phyloP scores from a whole-genome alignment of 495 filamentous ascomycete genomes.

The Trichoderma erinaceum region DNA sequence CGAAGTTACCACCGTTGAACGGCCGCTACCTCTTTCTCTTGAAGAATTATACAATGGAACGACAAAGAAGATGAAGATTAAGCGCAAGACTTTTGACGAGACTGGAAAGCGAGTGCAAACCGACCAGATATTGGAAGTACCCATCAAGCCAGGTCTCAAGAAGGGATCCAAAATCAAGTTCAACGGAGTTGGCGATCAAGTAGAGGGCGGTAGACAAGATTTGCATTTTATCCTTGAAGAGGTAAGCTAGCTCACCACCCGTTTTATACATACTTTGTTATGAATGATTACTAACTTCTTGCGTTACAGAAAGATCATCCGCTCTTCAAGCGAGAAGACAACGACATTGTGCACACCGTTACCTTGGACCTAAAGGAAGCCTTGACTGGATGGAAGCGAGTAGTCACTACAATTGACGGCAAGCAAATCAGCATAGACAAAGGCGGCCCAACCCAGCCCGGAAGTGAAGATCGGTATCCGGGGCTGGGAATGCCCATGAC shows the following conservation, averaged over 20 bases:
- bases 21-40: slow-evolving; percentile 69
- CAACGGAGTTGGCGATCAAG: slow-evolving; percentile 89
- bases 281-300: slow-evolving; percentile 19
- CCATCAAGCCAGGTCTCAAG: slow-evolving; percentile 90
- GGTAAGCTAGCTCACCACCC: slow-evolving; percentile 47
- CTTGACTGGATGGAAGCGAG: slow-evolving; percentile 88
- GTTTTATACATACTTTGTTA: not conserved
- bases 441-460: slow-evolving; percentile 77
- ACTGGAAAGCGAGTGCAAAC: slow-evolving; percentile 77
- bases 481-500: slow-evolving; percentile 84
- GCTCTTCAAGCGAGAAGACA: slow-evolving; percentile 74
- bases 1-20: slow-evolving; percentile 86
- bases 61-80: slow-evolving; percentile 95
- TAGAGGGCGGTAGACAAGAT: slow-evolving; percentile 95
- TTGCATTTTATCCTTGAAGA: slow-evolving; percentile 89
- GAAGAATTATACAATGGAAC: slow-evolving; percentile 82
- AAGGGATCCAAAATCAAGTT: slow-evolving; percentile 97
- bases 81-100: slow-evolving; percentile 87
- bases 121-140: slow-evolving; percentile 86
- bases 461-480: slow-evolving; percentile 73
- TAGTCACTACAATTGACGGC: slow-evolving; percentile 87
- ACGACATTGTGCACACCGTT: slow-evolving; percentile 71
- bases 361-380: slow-evolving; percentile 90
- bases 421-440: slow-evolving; percentile 71
- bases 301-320: slow-evolving; percentile 69